Base-by-base conservation (phyloP, 192 early-diverging fungal genomes). In the Coemansia sp. region DNA sequence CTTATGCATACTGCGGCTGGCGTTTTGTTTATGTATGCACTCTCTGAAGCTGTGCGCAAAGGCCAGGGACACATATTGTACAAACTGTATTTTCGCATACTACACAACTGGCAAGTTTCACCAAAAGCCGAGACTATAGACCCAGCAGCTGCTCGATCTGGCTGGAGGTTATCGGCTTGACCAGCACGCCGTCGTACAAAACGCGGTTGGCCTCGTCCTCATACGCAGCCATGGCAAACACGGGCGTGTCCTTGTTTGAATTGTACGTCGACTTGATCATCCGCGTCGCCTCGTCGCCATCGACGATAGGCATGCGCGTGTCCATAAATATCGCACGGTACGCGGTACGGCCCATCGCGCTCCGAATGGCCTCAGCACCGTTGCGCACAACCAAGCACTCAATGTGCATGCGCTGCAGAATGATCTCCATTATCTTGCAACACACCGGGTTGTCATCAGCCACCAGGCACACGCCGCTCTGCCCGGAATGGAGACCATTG, bases 251-350 rank as follows among this genome's bases (percentile, higher is more conserved):
- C 27, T 83, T 83, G 80, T 98, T 98, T 24, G 89, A 81, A 65
- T 94, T 94, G 45, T 86, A 89, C 1, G 92, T 93, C 9, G 91
- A 89, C 79, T 95, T 95, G 54, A 98, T 93, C 94, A 98, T 96
- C 27, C 92, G 85, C 0, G 94, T 85, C 2, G 94, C 94, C 28
- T 86, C 87, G 48, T 95, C 91, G 29, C 93, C 95, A 70, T 92
- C 91, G 55, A 98, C 94, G 32, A 94, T 90, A n/a, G 94, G 94
- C 90, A 96, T 95, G 9, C 88, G 83, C 14, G 91, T 87, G 56
- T 93, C 92, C 91, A 95, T 92, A 60, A 98, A 96, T 49, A 98
- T 95, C 29, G 93, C 80, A 59, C 95, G 93, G 77, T 92, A 98
- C 60, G 86, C 88, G 24, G 94, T 86, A 52, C 89, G 85, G 0